These are phyloP conservation scores for Funneliformis caledonium DNA, from an alignment of 371 early-diverging fungal genomes.

Conservation along the genomic window DNA sequence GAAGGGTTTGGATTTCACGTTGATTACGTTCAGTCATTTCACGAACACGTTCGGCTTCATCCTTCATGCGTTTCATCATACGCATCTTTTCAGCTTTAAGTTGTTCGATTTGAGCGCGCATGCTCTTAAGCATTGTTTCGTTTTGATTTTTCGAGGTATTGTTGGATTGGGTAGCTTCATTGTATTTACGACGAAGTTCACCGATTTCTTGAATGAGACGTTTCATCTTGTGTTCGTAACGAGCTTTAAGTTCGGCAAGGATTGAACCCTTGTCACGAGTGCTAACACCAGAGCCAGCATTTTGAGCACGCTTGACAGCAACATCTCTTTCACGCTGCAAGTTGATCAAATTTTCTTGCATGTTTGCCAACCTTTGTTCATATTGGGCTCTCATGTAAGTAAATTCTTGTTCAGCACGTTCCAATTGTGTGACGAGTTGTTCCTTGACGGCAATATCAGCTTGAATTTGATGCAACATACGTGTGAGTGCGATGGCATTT, in stretches of 20 bases:
- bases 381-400: conserved; percentile 68
- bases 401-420: conserved; percentile 62
- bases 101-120: conserved; percentile 65
- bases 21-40: conserved; percentile 71
- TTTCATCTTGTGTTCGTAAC: conserved; percentile 76
- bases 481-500: conserved; percentile 42
- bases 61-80: conserved; percentile 81
- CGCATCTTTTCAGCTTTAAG: conserved; percentile 78
- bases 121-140: conserved; percentile 56
- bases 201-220: conserved; percentile 70
- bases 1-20: conserved; percentile 73
- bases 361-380: conserved; percentile 65
- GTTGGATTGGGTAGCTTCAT: conserved; percentile 59
- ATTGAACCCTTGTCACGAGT: conserved; percentile 39
- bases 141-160: conserved; percentile 61
- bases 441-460: conserved; percentile 72
- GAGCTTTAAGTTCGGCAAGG: conserved; percentile 51
- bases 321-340: conserved; percentile 72
- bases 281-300: conserved; percentile 24
- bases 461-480: conserved; percentile 71
- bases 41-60: conserved; percentile 70
- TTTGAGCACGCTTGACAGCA: conserved; percentile 49
- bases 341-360: conserved; percentile 62
- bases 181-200: conserved; percentile 66
- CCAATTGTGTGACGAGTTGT: conserved; percentile 53